Conservation (phyloP, 2,329 filamentous ascomycete species). For the Colletotrichum sansevieriae region DNA sequence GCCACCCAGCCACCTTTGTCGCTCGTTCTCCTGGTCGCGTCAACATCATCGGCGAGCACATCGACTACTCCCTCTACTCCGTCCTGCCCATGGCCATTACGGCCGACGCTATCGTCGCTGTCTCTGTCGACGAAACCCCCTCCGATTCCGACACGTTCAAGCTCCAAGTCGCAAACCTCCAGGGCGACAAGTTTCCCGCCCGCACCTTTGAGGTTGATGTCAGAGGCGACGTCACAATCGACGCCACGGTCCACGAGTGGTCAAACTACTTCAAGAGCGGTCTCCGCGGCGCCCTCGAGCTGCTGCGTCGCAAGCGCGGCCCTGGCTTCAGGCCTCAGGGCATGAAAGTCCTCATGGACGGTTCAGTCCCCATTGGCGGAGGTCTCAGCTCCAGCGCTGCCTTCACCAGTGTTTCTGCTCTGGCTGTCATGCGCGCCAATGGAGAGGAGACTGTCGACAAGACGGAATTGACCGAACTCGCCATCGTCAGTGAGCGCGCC, state of each 20-base stretch:
- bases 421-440: constrained; percentile 90
- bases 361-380: constrained; percentile 90
- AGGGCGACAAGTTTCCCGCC: constrained; percentile 79
- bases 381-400: constrained; percentile 95
- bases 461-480: constrained; percentile 90
- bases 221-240: constrained; percentile 78
- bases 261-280: constrained; percentile 99
- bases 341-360: constrained; percentile 92
- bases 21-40: constrained; percentile 93
- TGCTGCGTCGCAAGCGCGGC: constrained; percentile 75
- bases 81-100: constrained; percentile 96
- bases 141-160: constrained; percentile 68
- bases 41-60: constrained; percentile 99
- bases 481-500: constrained; percentile 92
- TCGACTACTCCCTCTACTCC: constrained; percentile 97
- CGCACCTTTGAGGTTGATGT: constrained; percentile 79
- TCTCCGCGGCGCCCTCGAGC: constrained; percentile 81
- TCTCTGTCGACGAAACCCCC: constrained; percentile 67
- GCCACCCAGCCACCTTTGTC: constrained; percentile 80
- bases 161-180: constrained; percentile 85
- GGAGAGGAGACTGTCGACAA: constrained; percentile 85
- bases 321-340: constrained; percentile 75
- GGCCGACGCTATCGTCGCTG: constrained; percentile 89
- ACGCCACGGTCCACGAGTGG: constrained; percentile 90
- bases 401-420: constrained; percentile 89